Evolutionary conservation across 1,284 basidiomycete species (phyloP).

Genomic region (Bondarzewia mesenterica): DNA sequence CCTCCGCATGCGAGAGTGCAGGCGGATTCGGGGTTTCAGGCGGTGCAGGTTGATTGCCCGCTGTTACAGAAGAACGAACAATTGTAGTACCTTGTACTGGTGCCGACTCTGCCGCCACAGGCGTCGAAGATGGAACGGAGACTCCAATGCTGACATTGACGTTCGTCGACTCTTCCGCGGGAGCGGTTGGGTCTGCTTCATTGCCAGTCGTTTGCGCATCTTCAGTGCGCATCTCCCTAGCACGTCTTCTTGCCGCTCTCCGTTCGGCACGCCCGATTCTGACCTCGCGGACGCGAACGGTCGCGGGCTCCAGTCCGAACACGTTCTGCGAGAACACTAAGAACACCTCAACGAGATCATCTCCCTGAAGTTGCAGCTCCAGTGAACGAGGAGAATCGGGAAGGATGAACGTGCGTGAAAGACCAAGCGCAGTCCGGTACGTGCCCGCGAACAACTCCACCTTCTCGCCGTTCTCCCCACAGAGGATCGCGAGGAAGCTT

Average conservation of each 20-base stretch:
- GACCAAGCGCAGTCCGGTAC: slow-evolving; percentile 69
- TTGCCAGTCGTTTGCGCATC: slow-evolving; percentile 27
- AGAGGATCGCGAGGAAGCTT: slow-evolving; percentile 85
- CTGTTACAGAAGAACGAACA: not conserved
- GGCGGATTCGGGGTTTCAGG: not conserved
- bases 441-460: slow-evolving; percentile 86
- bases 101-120: slow-evolving; percentile 24
- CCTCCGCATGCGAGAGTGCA: slow-evolving; percentile 33
- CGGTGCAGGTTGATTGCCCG: not conserved
- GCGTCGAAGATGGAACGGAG: slow-evolving; percentile 14
- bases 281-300: slow-evolving; percentile 84
- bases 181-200: slow-evolving; percentile 36
- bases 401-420: slow-evolving; percentile 80
- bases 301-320: slow-evolving; percentile 83
- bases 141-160: slow-evolving; percentile 60
- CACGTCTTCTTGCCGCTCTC: slow-evolving; percentile 68
- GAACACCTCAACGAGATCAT: slow-evolving; percentile 83
- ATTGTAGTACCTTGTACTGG: not conserved
- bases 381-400: slow-evolving; percentile 80
- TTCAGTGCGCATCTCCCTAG: slow-evolving; percentile 49
- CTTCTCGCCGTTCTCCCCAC: slow-evolving; percentile 88
- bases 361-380: slow-evolving; percentile 83
- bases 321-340: slow-evolving; percentile 84
- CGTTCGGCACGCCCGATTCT: slow-evolving; percentile 81
- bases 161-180: slow-evolving; percentile 43